These are phyloP conservation scores for Epichloe aotearoae DNA, from an alignment of 2,329 filamentous ascomycete genomes.

Conservation along the genomic window DNA sequence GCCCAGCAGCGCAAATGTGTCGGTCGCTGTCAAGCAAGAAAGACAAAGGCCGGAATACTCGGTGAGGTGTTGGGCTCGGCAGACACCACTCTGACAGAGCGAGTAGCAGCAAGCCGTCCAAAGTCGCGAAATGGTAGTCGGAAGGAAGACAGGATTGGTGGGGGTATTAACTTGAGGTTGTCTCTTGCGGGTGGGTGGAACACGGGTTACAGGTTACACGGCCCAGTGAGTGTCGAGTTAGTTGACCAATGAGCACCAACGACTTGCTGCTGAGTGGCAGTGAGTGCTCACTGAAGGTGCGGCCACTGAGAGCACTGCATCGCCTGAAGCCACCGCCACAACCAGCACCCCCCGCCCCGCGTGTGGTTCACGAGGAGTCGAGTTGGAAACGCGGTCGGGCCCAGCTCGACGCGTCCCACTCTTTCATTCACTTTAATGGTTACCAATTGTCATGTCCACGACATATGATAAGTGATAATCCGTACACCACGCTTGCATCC, in stretches of 20 bases:
- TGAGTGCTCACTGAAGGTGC: too few species aligned
- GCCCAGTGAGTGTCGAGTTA: too few species aligned
- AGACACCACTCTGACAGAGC: not conserved
- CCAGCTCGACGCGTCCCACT: conserved; percentile 3
- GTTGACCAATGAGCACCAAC: conserved; percentile 4
- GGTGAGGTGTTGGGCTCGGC: not conserved
- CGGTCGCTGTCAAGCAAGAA: not conserved
- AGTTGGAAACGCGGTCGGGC: not conserved
- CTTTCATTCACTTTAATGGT: not conserved
- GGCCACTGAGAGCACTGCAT: too few species aligned
- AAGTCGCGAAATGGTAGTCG: not conserved
- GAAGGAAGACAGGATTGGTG: conserved; percentile 1
- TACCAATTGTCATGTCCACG: not conserved
- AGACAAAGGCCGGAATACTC: not conserved
- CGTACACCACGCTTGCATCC: not conserved
- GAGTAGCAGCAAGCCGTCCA: not conserved
- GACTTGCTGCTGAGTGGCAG: conserved; percentile 2
- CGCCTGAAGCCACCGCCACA: too few species aligned
- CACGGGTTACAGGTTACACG: too few species aligned
- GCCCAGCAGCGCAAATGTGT: not conserved
- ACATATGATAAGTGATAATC: too few species aligned
- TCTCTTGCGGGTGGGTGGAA: not conserved
- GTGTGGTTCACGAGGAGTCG: too few species aligned
- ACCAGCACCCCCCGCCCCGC: too few species aligned
- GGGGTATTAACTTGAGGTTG: not conserved